A percentile compares a stretch with the other conserved stretches of the same genome.
Conservation (phyloP, 2,329 filamentous ascomycete species). For the Proliferodiscus dingleyae region DNA sequence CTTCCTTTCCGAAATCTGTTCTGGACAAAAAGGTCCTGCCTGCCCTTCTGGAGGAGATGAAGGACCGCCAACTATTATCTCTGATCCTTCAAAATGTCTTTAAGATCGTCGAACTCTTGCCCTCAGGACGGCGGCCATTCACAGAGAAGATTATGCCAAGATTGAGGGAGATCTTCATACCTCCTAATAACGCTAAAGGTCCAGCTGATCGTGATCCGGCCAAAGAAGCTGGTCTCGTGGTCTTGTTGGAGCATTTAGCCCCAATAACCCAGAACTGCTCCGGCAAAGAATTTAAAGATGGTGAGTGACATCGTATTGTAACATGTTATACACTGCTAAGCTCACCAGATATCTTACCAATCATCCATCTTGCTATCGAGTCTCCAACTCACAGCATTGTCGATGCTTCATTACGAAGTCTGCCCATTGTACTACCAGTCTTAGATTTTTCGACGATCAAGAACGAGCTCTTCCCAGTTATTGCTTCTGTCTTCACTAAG, state of each 20-base stretch:
- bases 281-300: slow-evolving; percentile 92
- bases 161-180: slow-evolving; percentile 76
- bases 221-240: slow-evolving; percentile 86
- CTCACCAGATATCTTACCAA: slow-evolving; percentile 73
- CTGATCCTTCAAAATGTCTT: slow-evolving; percentile 89
- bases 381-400: slow-evolving; percentile 86
- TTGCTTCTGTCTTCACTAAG: slow-evolving; percentile 84
- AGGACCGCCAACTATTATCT: slow-evolving; percentile 81
- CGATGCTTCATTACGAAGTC: slow-evolving; percentile 73
- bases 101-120: slow-evolving; percentile 76
- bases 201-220: slow-evolving; percentile 70
- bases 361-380: slow-evolving; percentile 78
- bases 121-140: slow-evolving; percentile 72
- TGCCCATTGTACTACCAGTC: slow-evolving; percentile 77
- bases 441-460: slow-evolving; percentile 97
- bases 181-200: slow-evolving; percentile 46
- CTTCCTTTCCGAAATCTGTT: slow-evolving; percentile 88
- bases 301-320: slow-evolving; percentile 41
- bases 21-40: slow-evolving; percentile 92
- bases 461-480: slow-evolving; percentile 90
- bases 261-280: slow-evolving; percentile 74
- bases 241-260: slow-evolving; percentile 78
- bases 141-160: slow-evolving; percentile 81
- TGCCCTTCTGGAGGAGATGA: slow-evolving; percentile 85
- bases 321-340: slow-evolving; percentile 4